A percentile compares a stretch with the other conserved stretches of the same genome.
These are phyloP conservation scores for Acorus calamus DNA, from an alignment of 106 monocot genomes.

Conservation along the genomic window DNA sequence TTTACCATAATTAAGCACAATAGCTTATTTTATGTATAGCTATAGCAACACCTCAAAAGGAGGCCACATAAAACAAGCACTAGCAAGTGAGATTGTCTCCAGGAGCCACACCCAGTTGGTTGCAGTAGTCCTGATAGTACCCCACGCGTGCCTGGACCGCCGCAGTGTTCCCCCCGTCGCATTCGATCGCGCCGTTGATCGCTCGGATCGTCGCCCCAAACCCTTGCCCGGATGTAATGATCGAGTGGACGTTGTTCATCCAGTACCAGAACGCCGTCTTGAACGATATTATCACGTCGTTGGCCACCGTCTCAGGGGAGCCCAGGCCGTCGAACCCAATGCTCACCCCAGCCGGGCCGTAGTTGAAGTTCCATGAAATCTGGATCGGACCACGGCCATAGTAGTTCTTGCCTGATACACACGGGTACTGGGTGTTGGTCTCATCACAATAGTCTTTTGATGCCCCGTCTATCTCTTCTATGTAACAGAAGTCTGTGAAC, in stretches of 20 bases:
- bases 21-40: no score
- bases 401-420: conserved; percentile 30
- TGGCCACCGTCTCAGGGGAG: conserved; percentile 31
- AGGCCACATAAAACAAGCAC: no score
- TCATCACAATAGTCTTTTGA: conserved; percentile 28
- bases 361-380: conserved; percentile 65
- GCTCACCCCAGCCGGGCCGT: conserved; percentile 35
- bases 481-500: conserved; percentile 34
- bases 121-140: conserved; percentile 45
- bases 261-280: conserved; percentile 50
- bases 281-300: conserved; percentile 31
- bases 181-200: conserved; percentile 42
- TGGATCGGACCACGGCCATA: conserved; percentile 61
- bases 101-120: conserved; percentile 36
- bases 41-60: no score
- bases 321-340: conserved; percentile 55
- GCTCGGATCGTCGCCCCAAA: conserved; percentile 47
- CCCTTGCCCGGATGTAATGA: conserved; percentile 27
- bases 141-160: conserved; percentile 18
- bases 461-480: conserved; percentile 34
- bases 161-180: conserved; percentile 19
- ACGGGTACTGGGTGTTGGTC: conserved; percentile 28
- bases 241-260: conserved; percentile 31
- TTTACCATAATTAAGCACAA: no score
- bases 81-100: conserved; percentile 52